Evolutionary conservation across 495 filamentous ascomycete species (phyloP).

Genomic region (Penicillium coffeae): DNA sequence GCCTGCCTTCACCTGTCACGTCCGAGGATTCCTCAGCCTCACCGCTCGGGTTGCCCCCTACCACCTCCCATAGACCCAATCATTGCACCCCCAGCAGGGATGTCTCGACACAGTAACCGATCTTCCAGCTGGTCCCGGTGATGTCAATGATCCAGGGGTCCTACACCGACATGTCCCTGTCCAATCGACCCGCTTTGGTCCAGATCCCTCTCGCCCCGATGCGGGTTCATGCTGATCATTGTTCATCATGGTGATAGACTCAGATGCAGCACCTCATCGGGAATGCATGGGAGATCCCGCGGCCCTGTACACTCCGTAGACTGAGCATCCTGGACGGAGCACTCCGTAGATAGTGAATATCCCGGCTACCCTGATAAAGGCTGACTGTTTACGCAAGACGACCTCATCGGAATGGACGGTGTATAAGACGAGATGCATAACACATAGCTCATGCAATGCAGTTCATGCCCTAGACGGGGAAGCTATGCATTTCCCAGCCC

Average conservation of each 20-base stretch:
- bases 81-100: constrained; percentile 3
- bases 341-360: neutral
- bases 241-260: constrained; percentile 1
- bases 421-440: neutral
- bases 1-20: neutral
- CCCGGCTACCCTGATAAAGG: no score
- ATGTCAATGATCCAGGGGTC: constrained; percentile 24
- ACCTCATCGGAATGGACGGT: neutral
- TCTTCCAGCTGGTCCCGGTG: constrained; percentile 1
- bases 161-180: constrained; percentile 10
- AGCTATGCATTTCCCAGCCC: neutral
- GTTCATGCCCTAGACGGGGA: neutral
- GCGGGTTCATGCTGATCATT: constrained; percentile 6
- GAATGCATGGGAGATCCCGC: no score
- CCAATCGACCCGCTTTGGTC: constrained; percentile 15
- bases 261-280: neutral
- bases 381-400: no score
- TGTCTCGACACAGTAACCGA: constrained; percentile 1
- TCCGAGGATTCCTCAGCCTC: constrained; percentile 17
- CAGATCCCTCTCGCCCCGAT: constrained; percentile 13
- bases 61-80: constrained; percentile 1
- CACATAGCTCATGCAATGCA: neutral
- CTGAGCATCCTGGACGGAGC: neutral
- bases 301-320: neutral
- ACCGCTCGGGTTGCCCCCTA: constrained; percentile 5